These are phyloP conservation scores for Fusarium coffeatum DNA, from an alignment of 2,329 filamentous ascomycete genomes.

Conservation along the genomic window DNA sequence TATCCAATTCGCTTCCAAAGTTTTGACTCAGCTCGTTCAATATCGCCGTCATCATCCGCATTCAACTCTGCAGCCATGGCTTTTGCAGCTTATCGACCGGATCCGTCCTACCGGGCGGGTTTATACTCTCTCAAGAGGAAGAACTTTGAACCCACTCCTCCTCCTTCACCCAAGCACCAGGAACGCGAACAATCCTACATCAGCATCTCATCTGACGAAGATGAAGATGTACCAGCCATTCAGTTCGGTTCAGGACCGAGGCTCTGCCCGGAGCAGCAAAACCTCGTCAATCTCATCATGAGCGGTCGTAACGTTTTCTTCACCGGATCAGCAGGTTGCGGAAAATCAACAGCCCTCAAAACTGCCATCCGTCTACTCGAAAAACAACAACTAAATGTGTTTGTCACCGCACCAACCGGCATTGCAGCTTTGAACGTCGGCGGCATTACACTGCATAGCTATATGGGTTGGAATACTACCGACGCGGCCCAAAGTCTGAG, in stretches of 20 bases:
- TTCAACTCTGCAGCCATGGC: not conserved
- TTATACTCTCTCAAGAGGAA: not conserved
- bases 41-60: no score
- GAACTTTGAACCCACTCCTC: not conserved
- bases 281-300: conserved; percentile 57
- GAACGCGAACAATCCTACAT: not conserved
- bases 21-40: not conserved
- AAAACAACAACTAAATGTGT: conserved; percentile 49
- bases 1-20: not conserved
- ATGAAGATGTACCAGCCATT: no score
- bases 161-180: not conserved
- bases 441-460: conserved; percentile 68
- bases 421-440: conserved; percentile 67
- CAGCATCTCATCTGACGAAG: not conserved
- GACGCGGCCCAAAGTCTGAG: no score
- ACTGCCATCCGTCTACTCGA: conserved; percentile 33
- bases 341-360: conserved; percentile 47
- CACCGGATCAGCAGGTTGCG: conserved; percentile 68
- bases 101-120: not conserved
- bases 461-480: conserved; percentile 64
- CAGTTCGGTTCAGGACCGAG: no score
- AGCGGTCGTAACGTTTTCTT: conserved; percentile 70
- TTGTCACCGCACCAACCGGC: conserved; percentile 70
- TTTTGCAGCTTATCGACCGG: not conserved
- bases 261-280: conserved; percentile 40